These are phyloP conservation scores for Russula sp. DNA, from an alignment of 768 basidiomycete genomes.

Conservation along the genomic window DNA sequence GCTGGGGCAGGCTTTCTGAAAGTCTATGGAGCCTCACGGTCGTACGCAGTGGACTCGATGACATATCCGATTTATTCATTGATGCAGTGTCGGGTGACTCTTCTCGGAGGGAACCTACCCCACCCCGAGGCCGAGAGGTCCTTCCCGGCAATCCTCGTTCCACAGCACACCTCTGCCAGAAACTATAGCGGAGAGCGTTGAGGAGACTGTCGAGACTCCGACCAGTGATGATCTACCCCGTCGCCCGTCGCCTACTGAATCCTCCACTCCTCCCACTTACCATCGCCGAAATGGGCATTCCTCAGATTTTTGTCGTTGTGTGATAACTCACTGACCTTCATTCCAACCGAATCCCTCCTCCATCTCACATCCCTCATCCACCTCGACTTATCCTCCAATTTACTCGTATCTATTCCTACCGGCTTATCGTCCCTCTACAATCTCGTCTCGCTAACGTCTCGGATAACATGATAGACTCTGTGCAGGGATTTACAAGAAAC, in stretches of 20 bases:
- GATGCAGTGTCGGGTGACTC: slow-evolving; percentile 75
- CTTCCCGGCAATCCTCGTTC: slow-evolving; percentile 46
- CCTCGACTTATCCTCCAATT: slow-evolving; percentile 87
- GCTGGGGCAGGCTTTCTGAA: slow-evolving; percentile 78
- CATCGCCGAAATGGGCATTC: slow-evolving; percentile 67
- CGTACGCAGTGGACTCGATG: slow-evolving; percentile 76
- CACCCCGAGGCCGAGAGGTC: slow-evolving; percentile 44
- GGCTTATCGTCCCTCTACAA: slow-evolving; percentile 72
- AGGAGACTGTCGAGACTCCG: slow-evolving; percentile 33
- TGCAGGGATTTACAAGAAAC: slow-evolving; percentile 77
- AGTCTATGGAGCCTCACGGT: slow-evolving; percentile 71
- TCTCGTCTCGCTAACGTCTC: slow-evolving; percentile 86
- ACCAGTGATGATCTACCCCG: slow-evolving; percentile 30
- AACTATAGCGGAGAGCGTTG: slow-evolving; percentile 54
- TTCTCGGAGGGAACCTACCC: slow-evolving; percentile 55
- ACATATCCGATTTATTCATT: slow-evolving; percentile 73
- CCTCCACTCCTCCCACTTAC: slow-evolving; percentile 42
- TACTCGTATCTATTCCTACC: slow-evolving; percentile 82
- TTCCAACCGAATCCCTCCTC: slow-evolving; percentile 64
- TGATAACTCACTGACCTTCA: slow-evolving; percentile 77
- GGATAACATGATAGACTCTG: slow-evolving; percentile 96
- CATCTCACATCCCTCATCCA: slow-evolving; percentile 73
- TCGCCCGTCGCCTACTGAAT: slow-evolving; percentile 29
- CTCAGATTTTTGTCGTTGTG: slow-evolving; percentile 73
- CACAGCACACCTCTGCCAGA: slow-evolving; percentile 52